Evolutionary conservation across 2,329 filamentous ascomycete species (phyloP), one percentile per base, ranked within the genome.

Genomic region (Incumbomyces delicatus): DNA sequence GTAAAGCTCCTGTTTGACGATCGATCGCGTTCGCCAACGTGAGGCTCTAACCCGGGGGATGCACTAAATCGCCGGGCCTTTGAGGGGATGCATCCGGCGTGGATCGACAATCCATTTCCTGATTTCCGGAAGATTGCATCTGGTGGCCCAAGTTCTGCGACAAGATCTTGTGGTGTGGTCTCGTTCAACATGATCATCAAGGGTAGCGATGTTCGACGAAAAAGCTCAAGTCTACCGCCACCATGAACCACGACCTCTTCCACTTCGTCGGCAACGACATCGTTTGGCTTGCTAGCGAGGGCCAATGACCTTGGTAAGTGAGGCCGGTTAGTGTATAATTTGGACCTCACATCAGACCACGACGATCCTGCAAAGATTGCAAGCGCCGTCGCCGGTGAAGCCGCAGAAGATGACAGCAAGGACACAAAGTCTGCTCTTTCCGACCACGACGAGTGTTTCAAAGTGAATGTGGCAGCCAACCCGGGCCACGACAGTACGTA

Each of bases 401-500:
- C 85, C 14, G 82, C 80, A 0, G 85, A 78, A 0, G 87, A 86
- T 0, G 87, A 88, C 13, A 96, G 75, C 32, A 95, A 69, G 1
- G 87, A 83, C 27, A 95, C 88, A 52, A 94, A 88, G 60, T 96
- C 89, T 51, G 78, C 76, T 43, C 71, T 67, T 44, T 79, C 74
- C 1, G 85, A 86, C 73, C 87, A 95, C 17, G 81, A 78, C 1
- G 83, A 80, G 48, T 77, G 71, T 41, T 81, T 75, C 27, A 96
- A 71, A 1, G 87, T 81, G 55, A 98, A 98, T 32, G 85, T 89
- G 62, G 96, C 95, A 0, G 90, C 87, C 27, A 98, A 81, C 0
- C 92, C 92, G 1, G 90, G 89, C 66, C 95, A 98, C 1, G 90
- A 96, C 30, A 98, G 71, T 30, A 95, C 81, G 61, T 96, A 98